Percentiles rank a stretch among this genome's conserved stretches.
These are phyloP conservation scores for Cyberlindnera samutprakarnensis DNA, from an alignment of 805 yeast genomes.

Conservation along the genomic window DNA sequence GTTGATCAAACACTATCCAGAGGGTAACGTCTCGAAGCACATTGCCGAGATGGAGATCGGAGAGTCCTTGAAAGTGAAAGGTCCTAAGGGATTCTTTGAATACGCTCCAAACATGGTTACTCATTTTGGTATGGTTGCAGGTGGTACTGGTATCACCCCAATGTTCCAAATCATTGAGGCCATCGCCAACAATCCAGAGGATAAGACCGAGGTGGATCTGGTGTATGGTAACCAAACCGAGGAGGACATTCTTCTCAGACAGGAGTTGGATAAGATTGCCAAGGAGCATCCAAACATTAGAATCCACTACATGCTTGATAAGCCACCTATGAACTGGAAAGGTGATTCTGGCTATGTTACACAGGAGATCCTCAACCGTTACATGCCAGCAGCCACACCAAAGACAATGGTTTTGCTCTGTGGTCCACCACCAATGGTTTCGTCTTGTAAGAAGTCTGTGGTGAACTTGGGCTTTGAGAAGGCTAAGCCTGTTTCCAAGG, in stretches of 20 bases:
- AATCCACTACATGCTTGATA: conserved; percentile 69
- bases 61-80: conserved; percentile 69
- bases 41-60: conserved; percentile 71
- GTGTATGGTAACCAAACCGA: conserved; percentile 77
- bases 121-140: conserved; percentile 84
- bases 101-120: conserved; percentile 74
- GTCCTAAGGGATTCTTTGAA: conserved; percentile 86
- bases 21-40: conserved; percentile 75
- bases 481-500: conserved; percentile 83
- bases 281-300: conserved; percentile 50
- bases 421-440: conserved; percentile 92
- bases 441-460: conserved; percentile 77
- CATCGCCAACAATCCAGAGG: conserved; percentile 67
- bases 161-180: conserved; percentile 90
- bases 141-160: conserved; percentile 96
- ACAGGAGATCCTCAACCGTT: conserved; percentile 55
- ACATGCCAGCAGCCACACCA: conserved; percentile 53
- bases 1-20: conserved; percentile 76
- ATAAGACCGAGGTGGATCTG: conserved; percentile 66
- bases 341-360: conserved; percentile 80
- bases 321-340: conserved; percentile 59
- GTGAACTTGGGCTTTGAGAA: conserved; percentile 66
- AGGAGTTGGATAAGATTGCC: conserved; percentile 67
- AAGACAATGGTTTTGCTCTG: conserved; percentile 73
- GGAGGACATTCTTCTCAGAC: conserved; percentile 72